Evolutionary conservation across 352 stramenopile species (phyloP), one percentile per base, ranked within the genome.

Genomic region (Phytopythium boreale): DNA sequence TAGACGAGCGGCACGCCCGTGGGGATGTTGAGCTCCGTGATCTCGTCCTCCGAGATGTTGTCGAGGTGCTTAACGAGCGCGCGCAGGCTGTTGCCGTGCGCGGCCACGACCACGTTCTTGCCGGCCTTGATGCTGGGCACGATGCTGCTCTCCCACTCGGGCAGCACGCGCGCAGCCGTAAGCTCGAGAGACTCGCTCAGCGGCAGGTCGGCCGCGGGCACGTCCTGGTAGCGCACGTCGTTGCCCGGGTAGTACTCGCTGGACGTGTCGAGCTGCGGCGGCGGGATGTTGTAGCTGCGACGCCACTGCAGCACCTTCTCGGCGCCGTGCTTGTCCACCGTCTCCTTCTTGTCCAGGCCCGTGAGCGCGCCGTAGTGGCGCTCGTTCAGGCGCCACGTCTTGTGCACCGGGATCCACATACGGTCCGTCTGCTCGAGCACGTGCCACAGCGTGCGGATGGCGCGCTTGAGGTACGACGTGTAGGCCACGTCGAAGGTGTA

Each of bases 271-370:
- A 99, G 84, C 51, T 85, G 70, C 36, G 98, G 98, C 24, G 98
- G 98, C 61, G 97, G 97, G 67, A 99, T 97, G 82, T 99, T 96
- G 83, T 99, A 99, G 70, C 87, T 97, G 61, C 97, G 88, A 67
- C 97, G 85, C 97, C 97, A 99, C 67, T 98, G 78, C 59, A 97
- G 89, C 56, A 99, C 96, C 59, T 97, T 76, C 34, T 98, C 93
- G 47, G 93, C 81, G 36, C 96, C 93, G 56, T 98, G 81, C 71
- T 97, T 89, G 61, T 93, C 77, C 5, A 96, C 93, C 2, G 90
- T 97, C 34, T 94, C 87, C 43, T 88, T 84, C 71, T 98, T 98
- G 74, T 89, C 84, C 50, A 97, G 79, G 37, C 95, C 93, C 46
- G 89, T 96, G 53, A 98, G 79, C 31, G 86, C 89, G 43, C 95